Percentiles rank a stretch among this genome's conserved stretches.
Conservation (phyloP, 106 monocot genomes). For the Dendrobium chrysotoxum region DNA sequence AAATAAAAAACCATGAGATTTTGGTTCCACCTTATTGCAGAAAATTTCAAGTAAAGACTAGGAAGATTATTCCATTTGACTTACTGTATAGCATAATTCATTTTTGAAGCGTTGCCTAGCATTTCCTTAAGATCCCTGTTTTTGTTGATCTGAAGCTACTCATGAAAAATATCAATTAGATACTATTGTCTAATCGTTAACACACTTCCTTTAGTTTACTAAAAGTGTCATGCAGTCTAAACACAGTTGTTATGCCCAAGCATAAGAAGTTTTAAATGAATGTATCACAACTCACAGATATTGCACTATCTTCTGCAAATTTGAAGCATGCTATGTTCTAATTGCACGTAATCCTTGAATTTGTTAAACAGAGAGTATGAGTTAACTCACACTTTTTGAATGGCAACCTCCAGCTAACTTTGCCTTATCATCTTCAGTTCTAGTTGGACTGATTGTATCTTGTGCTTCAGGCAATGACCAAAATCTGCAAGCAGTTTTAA, state of each 20-base stretch:
- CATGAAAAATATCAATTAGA: neutral
- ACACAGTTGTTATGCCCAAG: too few species aligned
- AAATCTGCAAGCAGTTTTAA: neutral
- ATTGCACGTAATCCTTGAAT: neutral
- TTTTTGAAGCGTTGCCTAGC: slow-evolving; percentile 24
- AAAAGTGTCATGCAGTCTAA: too few species aligned
- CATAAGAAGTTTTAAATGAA: too few species aligned
- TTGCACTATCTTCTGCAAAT: neutral
- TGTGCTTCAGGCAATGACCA: neutral
- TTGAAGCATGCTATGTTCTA: neutral
- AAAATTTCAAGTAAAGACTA: neutral
- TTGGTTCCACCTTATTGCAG: neutral
- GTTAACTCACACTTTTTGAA: neutral
- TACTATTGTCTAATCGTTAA: neutral
- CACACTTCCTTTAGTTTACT: too few species aligned
- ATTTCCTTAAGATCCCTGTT: slow-evolving; percentile 19
- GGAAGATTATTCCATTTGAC: neutral
- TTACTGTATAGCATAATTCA: slow-evolving; percentile 38
- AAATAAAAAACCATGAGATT: neutral
- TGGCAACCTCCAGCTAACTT: neutral
- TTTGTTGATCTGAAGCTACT: slow-evolving; percentile 17
- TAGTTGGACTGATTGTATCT: neutral
- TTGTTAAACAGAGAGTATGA: neutral
- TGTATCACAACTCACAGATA: neutral
- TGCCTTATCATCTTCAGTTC: neutral